phyloP scores from a whole-genome alignment of 257 asterid species.

The Cordia subcordata region DNA sequence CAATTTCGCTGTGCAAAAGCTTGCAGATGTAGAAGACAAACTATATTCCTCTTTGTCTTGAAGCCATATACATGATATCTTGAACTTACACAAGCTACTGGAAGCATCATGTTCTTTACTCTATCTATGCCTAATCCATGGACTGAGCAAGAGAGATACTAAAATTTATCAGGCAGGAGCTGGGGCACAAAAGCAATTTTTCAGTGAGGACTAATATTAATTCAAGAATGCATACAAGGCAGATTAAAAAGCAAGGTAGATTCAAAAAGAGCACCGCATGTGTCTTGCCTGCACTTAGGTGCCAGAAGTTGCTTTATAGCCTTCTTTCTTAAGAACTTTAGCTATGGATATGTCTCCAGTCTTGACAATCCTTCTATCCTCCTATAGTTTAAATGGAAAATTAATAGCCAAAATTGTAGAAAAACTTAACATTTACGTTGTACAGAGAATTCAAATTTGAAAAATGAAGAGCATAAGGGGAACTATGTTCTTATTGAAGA shows the following conservation, averaged over 20 bases:
- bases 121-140: background rate
- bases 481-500: no score
- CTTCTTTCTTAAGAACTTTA: constrained; percentile 29
- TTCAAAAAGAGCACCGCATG: background rate
- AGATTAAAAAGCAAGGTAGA: no score
- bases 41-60: background rate
- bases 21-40: background rate
- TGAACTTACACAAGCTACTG: background rate
- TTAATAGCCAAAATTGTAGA: background rate
- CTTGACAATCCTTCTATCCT: constrained; percentile 77
- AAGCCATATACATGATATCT: background rate
- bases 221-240: no score
- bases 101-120: no score
- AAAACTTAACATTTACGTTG: background rate
- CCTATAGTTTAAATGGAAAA: constrained; percentile 34
- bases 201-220: no score
- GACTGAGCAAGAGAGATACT: background rate
- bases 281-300: constrained; percentile 11
- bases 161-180: background rate
- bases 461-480: background rate
- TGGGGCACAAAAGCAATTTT: no score
- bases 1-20: background rate
- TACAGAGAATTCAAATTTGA: background rate
- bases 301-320: constrained; percentile 58
- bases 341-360: constrained; percentile 86